Evolutionary conservation across 371 early-diverging fungal species (phyloP), one percentile per base, ranked within the genome.

Genomic region (Mortierella sp.): DNA sequence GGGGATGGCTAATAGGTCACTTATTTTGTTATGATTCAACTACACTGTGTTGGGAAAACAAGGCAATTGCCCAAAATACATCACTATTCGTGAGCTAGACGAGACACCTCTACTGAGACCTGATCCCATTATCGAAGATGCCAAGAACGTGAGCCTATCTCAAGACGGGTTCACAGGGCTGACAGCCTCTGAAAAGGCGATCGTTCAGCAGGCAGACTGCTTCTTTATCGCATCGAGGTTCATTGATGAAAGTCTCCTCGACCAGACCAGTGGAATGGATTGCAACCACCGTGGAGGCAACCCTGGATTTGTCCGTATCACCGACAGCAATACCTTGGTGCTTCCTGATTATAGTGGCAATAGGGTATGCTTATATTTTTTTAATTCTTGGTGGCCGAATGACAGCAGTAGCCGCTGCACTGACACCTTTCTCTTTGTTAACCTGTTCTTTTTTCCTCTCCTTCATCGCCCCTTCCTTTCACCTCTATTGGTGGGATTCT

Each of bases 231-330:
- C 76, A 3, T 67, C 76, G 9, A 52, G 76, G 1, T 70, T 57
- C 53, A 75, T 75, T 28, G 71, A 75, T n/a, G 76, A 75, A n/a
- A 21, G 56, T 1, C 61, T 75, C 14, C 52, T 71, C 3, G 76
- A 70, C 23, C 76, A 75, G 55, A 71, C 71, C n/a, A 75, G 71
- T 25, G 76, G 76, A 16, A 75, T 75, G 76, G 76, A 75, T 44
- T 75, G 76, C 55, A 75, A 75, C 30, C 76, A 75, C 23, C 71
- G 76, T 5, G 76, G 76, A 43, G 76, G 76, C 23, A 75, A 75
- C 23, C 76, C 76, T 3, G 76, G 76, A 15, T 75, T 70, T 45
- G 67, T 62, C 7, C 71, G 57, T 11, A 21, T 75, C 23, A 45
- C 60, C 7, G 60, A 60, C 16, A 66, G 68, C n/a, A 66, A 57